Base-by-base conservation (phyloP, 306 rosid genomes). In the Corylus heterophylla region DNA sequence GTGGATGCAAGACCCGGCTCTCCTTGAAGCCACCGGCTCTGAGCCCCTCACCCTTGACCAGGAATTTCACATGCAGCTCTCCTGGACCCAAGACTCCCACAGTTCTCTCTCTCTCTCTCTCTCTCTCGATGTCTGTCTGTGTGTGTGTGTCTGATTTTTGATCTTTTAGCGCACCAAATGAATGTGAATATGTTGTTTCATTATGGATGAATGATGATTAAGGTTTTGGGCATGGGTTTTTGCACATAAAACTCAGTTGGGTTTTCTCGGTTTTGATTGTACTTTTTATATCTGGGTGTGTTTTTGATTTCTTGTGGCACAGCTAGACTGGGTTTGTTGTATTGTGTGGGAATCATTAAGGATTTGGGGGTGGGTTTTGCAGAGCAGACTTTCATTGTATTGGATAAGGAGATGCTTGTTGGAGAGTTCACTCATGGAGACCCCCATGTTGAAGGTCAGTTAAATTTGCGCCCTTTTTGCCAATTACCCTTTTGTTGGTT, bases 1-100 rank as follows among this genome's bases (percentile, higher is more conserved):
- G 2, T 95, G 98, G 98, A 92, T 95, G 98, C 88, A 85, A 82
- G 88, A 91, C 82, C 92, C 92, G 2, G 85, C 88, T 75, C 91
- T 95, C 20, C 98, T 92, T 75, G 81, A 91, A 84, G 98, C 97
- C 84, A 95, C 98, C 0, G 97, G 83, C 12, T 92, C 97, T 22
- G 98, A 95, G 12, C 98, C 98, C 51, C 97, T 95, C 56, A 78
- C 94, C 54, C 93, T 95, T 14, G 83, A 91, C 4, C 89, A 91
- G 80, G 98, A 95, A 79, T 95, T 84, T 79, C 87, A 80, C 73
- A 95, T 95, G 98, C 98, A 90, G 85, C 90, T 89, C 70, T 89
- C 98, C 1, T 95, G 98, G 98, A 88, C 87, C 54, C 92, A 78
- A 48, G 98, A 95, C 78, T 94, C 90, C 27, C 73, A 82, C 86